A percentile compares a stretch with the other conserved stretches of the same genome.
Conservation (phyloP, 108 stramenopile genomes). For the Mediolabrus comicus region DNA sequence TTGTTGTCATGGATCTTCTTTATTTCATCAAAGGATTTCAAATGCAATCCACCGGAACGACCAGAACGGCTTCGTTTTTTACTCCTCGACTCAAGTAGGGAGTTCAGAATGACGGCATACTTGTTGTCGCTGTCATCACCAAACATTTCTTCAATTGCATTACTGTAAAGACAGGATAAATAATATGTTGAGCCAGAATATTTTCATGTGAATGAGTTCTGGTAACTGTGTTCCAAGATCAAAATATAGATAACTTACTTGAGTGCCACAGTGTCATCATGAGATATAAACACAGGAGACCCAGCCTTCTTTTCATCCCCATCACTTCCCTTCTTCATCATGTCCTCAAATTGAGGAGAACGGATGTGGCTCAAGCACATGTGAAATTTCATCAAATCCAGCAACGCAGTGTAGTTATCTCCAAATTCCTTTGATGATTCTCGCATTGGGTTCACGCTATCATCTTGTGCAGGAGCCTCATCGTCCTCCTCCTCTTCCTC, state of each 20-base stretch:
- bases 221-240: too few relatives aligned
- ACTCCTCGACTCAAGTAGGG: slow-evolving; percentile 9
- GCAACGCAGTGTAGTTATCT: slow-evolving; percentile 6
- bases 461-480: slow-evolving; percentile 20
- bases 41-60: slow-evolving; percentile 3
- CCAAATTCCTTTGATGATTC: slow-evolving; percentile 28
- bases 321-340: slow-evolving; percentile 8
- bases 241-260: slow-evolving; percentile 24
- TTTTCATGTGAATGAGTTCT: too few relatives aligned
- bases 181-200: too few relatives aligned
- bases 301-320: background rate
- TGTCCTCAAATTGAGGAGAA: slow-evolving; percentile 29
- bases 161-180: slow-evolving; percentile 1
- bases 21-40: slow-evolving; percentile 27
- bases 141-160: slow-evolving; percentile 19
- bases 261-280: slow-evolving; percentile 32
- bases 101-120: slow-evolving; percentile 19
- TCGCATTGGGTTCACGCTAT: slow-evolving; percentile 11
- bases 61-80: slow-evolving; percentile 4
- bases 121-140: slow-evolving; percentile 17
- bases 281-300: slow-evolving; percentile 26
- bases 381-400: slow-evolving; percentile 35
- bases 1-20: slow-evolving; percentile 5
- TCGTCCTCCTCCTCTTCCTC: slow-evolving; percentile 7
- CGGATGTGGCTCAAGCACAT: slow-evolving; percentile 40